Evolutionary conservation across 1,139 yeast genomes (phyloP).

Genomic region (Protomyces lactucae-debilis): DNA sequence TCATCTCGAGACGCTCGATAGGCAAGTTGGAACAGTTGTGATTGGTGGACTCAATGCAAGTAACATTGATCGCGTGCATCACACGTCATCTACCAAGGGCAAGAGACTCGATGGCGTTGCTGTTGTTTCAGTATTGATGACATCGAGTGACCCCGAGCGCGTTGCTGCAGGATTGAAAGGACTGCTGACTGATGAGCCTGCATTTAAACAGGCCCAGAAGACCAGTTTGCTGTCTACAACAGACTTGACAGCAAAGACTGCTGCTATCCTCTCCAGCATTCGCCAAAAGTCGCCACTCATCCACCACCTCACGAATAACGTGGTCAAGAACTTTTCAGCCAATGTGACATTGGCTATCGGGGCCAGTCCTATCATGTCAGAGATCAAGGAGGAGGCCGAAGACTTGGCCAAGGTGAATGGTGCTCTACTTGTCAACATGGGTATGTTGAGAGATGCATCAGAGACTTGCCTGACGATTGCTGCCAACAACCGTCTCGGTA

Average conservation of each 20-base stretch:
- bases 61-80: slow-evolving; percentile 56
- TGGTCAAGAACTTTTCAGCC: slow-evolving; percentile 85
- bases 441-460: slow-evolving; percentile 49
- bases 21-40: slow-evolving; percentile 52
- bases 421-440: slow-evolving; percentile 67
- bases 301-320: slow-evolving; percentile 84
- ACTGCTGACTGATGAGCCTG: slow-evolving; percentile 33
- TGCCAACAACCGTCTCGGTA: slow-evolving; percentile 54
- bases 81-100: slow-evolving; percentile 48
- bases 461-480: slow-evolving; percentile 45
- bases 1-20: slow-evolving; percentile 30
- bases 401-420: slow-evolving; percentile 56
- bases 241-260: neutral
- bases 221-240: too few species aligned
- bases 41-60: slow-evolving; percentile 79
- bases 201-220: slow-evolving; percentile 28
- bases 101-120: slow-evolving; percentile 70
- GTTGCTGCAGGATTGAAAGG: slow-evolving; percentile 46
- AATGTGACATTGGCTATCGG: slow-evolving; percentile 83
- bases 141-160: slow-evolving; percentile 51
- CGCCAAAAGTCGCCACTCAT: slow-evolving; percentile 51
- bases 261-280: neutral
- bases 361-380: slow-evolving; percentile 92
- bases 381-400: slow-evolving; percentile 58
- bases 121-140: slow-evolving; percentile 82